These are phyloP conservation scores for Neurospora hispaniola DNA, from an alignment of 495 filamentous ascomycete genomes.

Conservation along the genomic window DNA sequence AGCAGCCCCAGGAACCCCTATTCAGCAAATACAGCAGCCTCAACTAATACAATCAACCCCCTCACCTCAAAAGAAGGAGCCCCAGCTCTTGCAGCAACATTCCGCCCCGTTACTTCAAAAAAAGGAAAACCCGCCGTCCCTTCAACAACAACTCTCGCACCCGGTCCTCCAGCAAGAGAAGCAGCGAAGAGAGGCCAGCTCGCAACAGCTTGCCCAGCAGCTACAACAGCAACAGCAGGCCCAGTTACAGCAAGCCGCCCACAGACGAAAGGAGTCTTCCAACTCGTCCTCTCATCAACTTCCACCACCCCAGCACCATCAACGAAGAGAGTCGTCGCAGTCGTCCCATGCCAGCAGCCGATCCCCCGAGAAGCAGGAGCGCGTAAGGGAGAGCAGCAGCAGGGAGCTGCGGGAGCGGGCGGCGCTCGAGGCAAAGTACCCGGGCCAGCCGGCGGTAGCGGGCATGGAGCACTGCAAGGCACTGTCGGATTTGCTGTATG, in stretches of 20 bases:
- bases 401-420: conserved; percentile 35
- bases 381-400: conserved; percentile 9
- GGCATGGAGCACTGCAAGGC: conserved; percentile 90
- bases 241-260: background rate
- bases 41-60: background rate
- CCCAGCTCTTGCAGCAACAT: background rate
- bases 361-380: conserved; percentile 9
- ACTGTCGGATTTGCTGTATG: conserved; percentile 81
- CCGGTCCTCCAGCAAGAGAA: background rate
- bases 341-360: background rate
- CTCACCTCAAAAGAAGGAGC: background rate
- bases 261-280: background rate
- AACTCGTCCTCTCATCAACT: conserved; percentile 5
- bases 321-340: conserved; percentile 5
- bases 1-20: background rate
- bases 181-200: background rate
- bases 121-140: background rate
- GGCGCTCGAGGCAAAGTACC: conserved; percentile 35
- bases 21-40: background rate
- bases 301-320: background rate
- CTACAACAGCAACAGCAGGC: background rate
- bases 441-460: conserved; percentile 39
- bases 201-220: background rate
- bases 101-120: background rate
- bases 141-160: background rate